Base-by-base conservation (phyloP, 345 rosid genomes). In the Pistacia atlantica region DNA sequence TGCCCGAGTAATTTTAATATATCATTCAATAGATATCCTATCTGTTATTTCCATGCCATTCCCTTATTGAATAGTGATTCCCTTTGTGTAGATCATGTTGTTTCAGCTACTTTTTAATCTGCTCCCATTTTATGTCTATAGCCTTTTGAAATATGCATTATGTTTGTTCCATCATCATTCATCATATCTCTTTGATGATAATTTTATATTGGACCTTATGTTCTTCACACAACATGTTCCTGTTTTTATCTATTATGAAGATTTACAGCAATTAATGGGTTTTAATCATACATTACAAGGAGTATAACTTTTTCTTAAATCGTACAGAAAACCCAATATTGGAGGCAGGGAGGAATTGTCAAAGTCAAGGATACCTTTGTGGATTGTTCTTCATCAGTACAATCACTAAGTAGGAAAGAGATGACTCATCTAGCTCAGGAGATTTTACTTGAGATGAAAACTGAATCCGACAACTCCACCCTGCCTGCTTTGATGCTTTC, bases 401-500 rank as follows among this genome's bases (percentile, higher is more conserved):
- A 81, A 56, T 71, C 22, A 54, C 72, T 88, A 69, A 52, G 79
- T 65, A 48, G 57, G 49, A 73, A 87, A 67, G 77, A 71, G 70
- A 76, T 67, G 76, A 81, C 86, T 78, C 83, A 81, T 75, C 48
- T 83, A 18, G 88, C 88, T 69, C 75, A 79, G 58, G 85, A 87
- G 71, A 54, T 88, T 28, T 83, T 81, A 33, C 76, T 73, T 38
- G 86, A 80, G 77, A 74, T 87, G 87, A 87, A 80, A 87, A 77
- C 83, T 25, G 72, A 83, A 55, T 87, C 83, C 0, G 66, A 80
- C 49, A 77, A 8, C 57, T 74, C 75, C 60, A 85, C 87, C 52
- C 78, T 88, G 49, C 87, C 89, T 4, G 82, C 90, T 75, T 73
- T 85, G 71, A 83, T 91, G 88, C 82, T 90, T 56, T 84, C 81